A percentile compares a stretch with the other conserved stretches of the same genome.
These are phyloP conservation scores for sorghum (Sorghum bicolor) DNA, from an alignment of 176 grass and related monocot genomes.

Conservation along the genomic window DNA sequence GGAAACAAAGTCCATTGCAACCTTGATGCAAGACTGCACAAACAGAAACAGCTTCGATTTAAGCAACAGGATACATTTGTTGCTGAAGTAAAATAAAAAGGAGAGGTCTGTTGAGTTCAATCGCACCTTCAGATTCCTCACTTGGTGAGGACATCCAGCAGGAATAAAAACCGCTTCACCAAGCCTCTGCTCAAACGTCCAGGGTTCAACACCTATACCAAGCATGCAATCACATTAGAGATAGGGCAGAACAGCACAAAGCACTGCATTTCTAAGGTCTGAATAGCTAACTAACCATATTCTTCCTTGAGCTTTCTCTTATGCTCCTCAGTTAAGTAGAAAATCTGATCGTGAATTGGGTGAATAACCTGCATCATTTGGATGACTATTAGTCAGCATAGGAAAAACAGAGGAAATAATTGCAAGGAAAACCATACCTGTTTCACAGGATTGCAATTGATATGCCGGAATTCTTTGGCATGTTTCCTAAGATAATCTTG, in stretches of 20 bases:
- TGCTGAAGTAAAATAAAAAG: neutral
- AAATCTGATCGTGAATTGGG: constrained; percentile 77
- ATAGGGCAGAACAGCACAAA: neutral
- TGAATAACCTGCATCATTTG: constrained; percentile 58
- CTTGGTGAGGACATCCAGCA: constrained; percentile 90
- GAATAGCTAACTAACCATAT: constrained; percentile 49
- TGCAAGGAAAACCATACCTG: constrained; percentile 41
- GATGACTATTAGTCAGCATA: constrained; percentile 6
- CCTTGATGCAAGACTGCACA: constrained; percentile 86
- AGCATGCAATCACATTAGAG: neutral
- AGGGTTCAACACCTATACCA: constrained; percentile 77
- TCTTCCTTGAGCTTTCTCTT: constrained; percentile 83
- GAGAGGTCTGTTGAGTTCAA: neutral
- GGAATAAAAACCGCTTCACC: constrained; percentile 87
- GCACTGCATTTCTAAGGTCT: neutral
- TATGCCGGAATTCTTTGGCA: constrained; percentile 64
- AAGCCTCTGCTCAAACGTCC: constrained; percentile 89
- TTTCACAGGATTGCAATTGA: constrained; percentile 53
- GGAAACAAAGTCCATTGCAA: constrained; percentile 85
- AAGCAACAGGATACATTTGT: neutral
- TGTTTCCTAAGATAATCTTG: constrained; percentile 68
- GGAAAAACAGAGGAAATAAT: neutral
- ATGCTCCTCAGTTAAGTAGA: constrained; percentile 73
- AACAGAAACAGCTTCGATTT: neutral
- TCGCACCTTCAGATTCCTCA: constrained; percentile 82